Percentiles rank a stretch among this genome's conserved stretches.
Evolutionary conservation across 805 yeast genomes (phyloP).

Genomic region (Metschnikowia picachoensis): DNA sequence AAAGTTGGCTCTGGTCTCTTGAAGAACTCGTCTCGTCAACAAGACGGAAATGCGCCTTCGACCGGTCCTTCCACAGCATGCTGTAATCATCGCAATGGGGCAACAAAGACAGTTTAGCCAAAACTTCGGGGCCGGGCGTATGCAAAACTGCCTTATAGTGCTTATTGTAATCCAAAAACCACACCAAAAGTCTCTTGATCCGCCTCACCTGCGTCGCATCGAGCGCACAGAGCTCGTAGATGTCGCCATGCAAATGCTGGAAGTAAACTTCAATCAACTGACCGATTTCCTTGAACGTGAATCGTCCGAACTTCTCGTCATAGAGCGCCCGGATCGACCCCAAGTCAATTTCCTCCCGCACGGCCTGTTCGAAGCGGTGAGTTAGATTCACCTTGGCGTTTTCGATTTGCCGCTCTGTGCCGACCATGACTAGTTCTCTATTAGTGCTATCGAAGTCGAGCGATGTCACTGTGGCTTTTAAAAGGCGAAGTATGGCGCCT

Average conservation of each 20-base stretch:
- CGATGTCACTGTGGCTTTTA: slow-evolving; percentile 40
- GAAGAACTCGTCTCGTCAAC: background rate
- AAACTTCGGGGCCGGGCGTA: slow-evolving; percentile 13
- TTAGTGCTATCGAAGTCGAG: slow-evolving; percentile 33
- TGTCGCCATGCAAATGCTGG: slow-evolving; percentile 23
- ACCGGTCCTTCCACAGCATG: slow-evolving; percentile 30
- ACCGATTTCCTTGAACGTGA: slow-evolving; percentile 26
- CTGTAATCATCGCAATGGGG: slow-evolving; percentile 32
- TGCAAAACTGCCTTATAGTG: slow-evolving; percentile 20
- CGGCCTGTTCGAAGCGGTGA: slow-evolving; percentile 25
- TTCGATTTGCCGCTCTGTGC: slow-evolving; percentile 38
- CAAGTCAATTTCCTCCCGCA: slow-evolving; percentile 31
- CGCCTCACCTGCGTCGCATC: slow-evolving; percentile 28
- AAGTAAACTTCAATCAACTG: slow-evolving; percentile 35
- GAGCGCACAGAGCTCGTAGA: slow-evolving; percentile 30
- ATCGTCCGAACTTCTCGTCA: slow-evolving; percentile 25
- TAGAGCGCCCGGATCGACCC: slow-evolving; percentile 24
- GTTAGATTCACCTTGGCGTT: slow-evolving; percentile 43
- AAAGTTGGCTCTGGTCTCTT: background rate
- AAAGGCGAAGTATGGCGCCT: slow-evolving; percentile 36
- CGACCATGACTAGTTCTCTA: slow-evolving; percentile 30
- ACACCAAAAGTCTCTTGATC: slow-evolving; percentile 35
- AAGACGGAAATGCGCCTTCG: slow-evolving; percentile 15
- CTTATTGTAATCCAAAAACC: slow-evolving; percentile 35
- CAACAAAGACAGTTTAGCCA: slow-evolving; percentile 12